Evolutionary conservation across 2,329 filamentous ascomycete genomes (phyloP).

Genomic region (Taxawa tesnikishii): DNA sequence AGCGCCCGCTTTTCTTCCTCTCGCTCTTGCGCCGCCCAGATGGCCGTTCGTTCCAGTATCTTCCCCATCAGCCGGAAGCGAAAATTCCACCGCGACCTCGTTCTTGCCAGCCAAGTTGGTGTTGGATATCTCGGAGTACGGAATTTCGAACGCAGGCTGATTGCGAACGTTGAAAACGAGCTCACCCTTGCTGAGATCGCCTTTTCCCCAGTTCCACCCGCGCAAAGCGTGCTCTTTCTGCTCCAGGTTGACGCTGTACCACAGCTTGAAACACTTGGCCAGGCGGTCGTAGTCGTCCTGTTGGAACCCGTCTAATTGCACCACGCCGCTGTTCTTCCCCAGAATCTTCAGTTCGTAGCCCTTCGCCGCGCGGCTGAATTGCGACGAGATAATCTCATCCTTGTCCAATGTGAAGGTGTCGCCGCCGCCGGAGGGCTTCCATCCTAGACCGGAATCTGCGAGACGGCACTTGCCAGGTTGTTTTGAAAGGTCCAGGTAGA

Average conservation of each 20-base stretch:
- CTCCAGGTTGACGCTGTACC: conserved; percentile 90
- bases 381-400: conserved; percentile 70
- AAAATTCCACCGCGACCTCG: conserved; percentile 92
- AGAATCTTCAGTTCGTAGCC: conserved; percentile 91
- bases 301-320: conserved; percentile 90
- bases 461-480: conserved; percentile 88
- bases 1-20: conserved; percentile 80
- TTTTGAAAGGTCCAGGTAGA: conserved; percentile 90
- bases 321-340: conserved; percentile 69
- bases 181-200: conserved; percentile 90
- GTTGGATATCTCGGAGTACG: conserved; percentile 94
- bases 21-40: conserved; percentile 58
- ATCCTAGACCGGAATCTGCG: conserved; percentile 85
- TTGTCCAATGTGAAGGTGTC: conserved; percentile 90
- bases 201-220: conserved; percentile 99
- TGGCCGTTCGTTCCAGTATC: conserved; percentile 63
- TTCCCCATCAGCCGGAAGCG: conserved; percentile 57
- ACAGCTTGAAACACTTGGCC: conserved; percentile 89
- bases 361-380: conserved; percentile 89
- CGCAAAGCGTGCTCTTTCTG: conserved; percentile 87
- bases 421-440: conserved; percentile 79
- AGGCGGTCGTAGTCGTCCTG: conserved; percentile 89
- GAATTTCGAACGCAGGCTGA: conserved; percentile 88
- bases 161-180: conserved; percentile 95
- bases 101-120: conserved; percentile 96